Conservation (phyloP, 2,329 filamentous ascomycete genomes). For the Fusarium bactridioides region DNA sequence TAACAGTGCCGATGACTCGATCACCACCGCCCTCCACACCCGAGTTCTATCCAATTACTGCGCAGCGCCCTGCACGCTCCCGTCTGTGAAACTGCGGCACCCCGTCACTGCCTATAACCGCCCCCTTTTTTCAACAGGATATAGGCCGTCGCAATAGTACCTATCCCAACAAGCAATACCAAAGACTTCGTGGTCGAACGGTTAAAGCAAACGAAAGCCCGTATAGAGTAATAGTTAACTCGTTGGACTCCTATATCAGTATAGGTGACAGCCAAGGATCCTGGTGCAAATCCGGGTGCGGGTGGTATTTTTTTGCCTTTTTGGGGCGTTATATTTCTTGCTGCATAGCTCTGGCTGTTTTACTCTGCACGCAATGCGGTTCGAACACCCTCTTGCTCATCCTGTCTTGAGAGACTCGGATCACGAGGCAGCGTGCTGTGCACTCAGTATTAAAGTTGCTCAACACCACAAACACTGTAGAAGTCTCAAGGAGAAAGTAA, state of each 20-base stretch:
- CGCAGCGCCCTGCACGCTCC: slow-evolving; percentile 9
- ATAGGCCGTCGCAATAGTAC: slow-evolving; percentile 17
- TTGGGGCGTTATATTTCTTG: neutral
- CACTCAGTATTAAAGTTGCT: neutral
- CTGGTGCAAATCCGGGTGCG: slow-evolving; percentile 49
- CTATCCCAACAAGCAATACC: slow-evolving; percentile 19
- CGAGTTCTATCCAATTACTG: neutral
- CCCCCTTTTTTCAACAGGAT: neutral
- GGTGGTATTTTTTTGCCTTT: slow-evolving; percentile 34
- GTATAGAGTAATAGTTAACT: slow-evolving; percentile 49
- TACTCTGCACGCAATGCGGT: neutral
- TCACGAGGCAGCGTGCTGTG: neutral
- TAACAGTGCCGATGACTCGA: neutral
- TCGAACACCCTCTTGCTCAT: neutral
- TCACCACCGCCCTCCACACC: neutral
- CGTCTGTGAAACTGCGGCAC: slow-evolving; percentile 20
- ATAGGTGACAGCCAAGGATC: slow-evolving; percentile 48
- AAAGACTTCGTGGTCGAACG: slow-evolving; percentile 31
- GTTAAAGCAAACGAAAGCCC: slow-evolving; percentile 36
- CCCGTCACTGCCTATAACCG: slow-evolving; percentile 27
- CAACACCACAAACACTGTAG: neutral
- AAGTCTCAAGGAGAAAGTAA: neutral
- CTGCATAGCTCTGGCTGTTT: neutral
- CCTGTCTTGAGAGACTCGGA: neutral
- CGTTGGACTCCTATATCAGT: slow-evolving; percentile 47